Evolutionary conservation across 164 flowering plant species (phyloP).

Genomic region (Annona squamosa): DNA sequence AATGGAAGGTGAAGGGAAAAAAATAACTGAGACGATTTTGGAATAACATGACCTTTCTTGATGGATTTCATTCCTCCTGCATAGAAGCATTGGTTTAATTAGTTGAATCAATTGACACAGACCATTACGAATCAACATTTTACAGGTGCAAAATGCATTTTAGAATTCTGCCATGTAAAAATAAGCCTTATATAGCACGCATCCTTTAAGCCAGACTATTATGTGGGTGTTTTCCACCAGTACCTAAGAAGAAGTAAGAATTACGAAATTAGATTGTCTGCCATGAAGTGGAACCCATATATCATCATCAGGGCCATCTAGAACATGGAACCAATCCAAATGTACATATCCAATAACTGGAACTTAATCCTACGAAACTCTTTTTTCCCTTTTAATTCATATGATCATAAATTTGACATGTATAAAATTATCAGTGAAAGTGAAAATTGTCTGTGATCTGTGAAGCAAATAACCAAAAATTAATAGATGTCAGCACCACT

Average conservation of each 20-base stretch:
- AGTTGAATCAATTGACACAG: background rate
- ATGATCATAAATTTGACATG: too few species aligned
- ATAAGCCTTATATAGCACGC: background rate
- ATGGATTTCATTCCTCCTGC: constrained; percentile 25
- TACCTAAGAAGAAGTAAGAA: background rate
- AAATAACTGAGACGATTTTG: constrained; percentile 46
- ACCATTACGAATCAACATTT: background rate
- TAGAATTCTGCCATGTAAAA: background rate
- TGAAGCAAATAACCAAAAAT: too few species aligned
- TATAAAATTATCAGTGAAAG: too few species aligned
- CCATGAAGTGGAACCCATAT: background rate
- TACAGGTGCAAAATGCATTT: background rate
- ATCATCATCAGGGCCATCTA: background rate
- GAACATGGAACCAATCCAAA: background rate
- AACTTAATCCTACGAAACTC: too few species aligned
- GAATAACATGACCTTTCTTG: constrained; percentile 35
- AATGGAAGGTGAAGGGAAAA: background rate
- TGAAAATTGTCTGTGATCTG: too few species aligned
- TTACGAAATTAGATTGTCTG: background rate
- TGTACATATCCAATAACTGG: background rate
- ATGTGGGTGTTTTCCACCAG: background rate
- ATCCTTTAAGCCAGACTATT: background rate
- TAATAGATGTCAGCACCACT: too few species aligned
- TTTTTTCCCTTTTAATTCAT: too few species aligned
- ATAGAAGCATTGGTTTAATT: constrained; percentile 7